A percentile compares a stretch with the other conserved stretches of the same genome.
Conservation (phyloP, 2,329 filamentous ascomycete genomes). For the Triangularia setosa region DNA sequence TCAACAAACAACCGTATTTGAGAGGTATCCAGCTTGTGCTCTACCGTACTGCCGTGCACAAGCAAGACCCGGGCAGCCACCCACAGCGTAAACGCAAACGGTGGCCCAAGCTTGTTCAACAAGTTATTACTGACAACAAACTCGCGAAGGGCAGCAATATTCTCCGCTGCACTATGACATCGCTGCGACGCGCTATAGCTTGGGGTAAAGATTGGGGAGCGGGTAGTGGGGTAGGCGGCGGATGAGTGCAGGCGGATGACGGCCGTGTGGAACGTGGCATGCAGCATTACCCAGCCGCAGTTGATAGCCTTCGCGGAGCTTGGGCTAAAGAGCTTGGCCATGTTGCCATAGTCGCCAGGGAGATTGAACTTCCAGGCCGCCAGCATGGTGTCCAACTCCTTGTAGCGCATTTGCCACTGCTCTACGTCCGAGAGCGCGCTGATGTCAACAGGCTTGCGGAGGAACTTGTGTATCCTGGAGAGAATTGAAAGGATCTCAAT, state of each 20-base stretch:
- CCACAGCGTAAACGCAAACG: conserved; percentile 90
- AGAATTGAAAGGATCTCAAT: conserved; percentile 85
- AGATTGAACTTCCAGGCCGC: conserved; percentile 80
- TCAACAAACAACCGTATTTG: conserved; percentile 81
- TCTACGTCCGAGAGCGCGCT: conserved; percentile 80
- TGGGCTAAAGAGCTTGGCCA: conserved; percentile 70
- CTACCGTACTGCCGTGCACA: conserved; percentile 86
- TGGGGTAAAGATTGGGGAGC: conserved; percentile 83
- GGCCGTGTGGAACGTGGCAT: conserved; percentile 84
- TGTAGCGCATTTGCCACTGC: conserved; percentile 83
- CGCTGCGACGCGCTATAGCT: conserved; percentile 81
- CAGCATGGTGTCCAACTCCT: conserved; percentile 75
- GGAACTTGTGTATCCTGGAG: conserved; percentile 80
- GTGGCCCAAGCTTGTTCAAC: conserved; percentile 77
- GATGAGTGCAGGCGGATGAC: conserved; percentile 89
- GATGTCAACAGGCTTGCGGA: conserved; percentile 88
- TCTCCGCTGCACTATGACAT: conserved; percentile 78
- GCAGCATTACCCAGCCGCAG: conserved; percentile 86
- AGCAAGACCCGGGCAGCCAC: conserved; percentile 82
- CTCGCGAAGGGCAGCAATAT: conserved; percentile 72
- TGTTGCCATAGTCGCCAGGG: conserved; percentile 79
- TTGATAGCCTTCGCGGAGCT: conserved; percentile 66
- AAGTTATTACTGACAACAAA: conserved; percentile 73
- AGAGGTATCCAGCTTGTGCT: conserved; percentile 68
- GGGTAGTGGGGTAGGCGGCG: conserved; percentile 84